phyloP scores from a whole-genome alignment of 345 rosid genomes.

The Camelina neglecta region DNA sequence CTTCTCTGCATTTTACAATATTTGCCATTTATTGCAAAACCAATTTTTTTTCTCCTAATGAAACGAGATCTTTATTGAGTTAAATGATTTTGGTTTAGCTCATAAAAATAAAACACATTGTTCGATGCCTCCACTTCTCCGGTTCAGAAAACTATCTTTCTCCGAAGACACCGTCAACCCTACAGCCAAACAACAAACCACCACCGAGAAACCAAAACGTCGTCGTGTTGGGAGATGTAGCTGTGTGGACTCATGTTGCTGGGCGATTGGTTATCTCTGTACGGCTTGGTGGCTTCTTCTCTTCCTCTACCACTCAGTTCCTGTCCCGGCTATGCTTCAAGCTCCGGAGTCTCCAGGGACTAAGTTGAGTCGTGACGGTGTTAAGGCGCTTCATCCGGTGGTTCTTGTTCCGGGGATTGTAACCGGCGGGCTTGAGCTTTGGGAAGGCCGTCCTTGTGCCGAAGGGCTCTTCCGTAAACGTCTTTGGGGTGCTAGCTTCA shows the following conservation, averaged over 20 bases:
- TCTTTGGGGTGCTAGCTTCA: slow-evolving; percentile 79
- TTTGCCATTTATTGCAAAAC: neutral
- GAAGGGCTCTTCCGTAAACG: slow-evolving; percentile 76
- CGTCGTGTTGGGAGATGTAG: slow-evolving; percentile 51
- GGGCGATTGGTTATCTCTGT: slow-evolving; percentile 67
- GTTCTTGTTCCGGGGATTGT: slow-evolving; percentile 79
- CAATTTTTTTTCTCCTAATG: neutral
- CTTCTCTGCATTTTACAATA: neutral
- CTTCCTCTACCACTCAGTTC: slow-evolving; percentile 57
- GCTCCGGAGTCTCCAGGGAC: slow-evolving; percentile 58
- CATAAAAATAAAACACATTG: neutral
- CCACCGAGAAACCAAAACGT: slow-evolving; percentile 28
- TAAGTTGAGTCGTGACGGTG: slow-evolving; percentile 63
- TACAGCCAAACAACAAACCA: slow-evolving; percentile 20
- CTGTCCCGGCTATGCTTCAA: slow-evolving; percentile 57
- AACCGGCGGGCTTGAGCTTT: slow-evolving; percentile 76
- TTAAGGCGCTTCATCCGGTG: slow-evolving; percentile 69
- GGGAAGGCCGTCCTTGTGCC: slow-evolving; percentile 79
- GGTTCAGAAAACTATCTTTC: slow-evolving; percentile 60
- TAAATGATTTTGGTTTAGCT: neutral
- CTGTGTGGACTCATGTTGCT: slow-evolving; percentile 61
- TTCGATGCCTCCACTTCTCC: slow-evolving; percentile 55
- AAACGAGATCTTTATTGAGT: neutral
- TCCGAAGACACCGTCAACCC: slow-evolving; percentile 28
- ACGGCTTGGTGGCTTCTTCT: slow-evolving; percentile 69